phyloP scores from a whole-genome alignment of 257 asterid species.

The Solanum pinnatisectum region DNA sequence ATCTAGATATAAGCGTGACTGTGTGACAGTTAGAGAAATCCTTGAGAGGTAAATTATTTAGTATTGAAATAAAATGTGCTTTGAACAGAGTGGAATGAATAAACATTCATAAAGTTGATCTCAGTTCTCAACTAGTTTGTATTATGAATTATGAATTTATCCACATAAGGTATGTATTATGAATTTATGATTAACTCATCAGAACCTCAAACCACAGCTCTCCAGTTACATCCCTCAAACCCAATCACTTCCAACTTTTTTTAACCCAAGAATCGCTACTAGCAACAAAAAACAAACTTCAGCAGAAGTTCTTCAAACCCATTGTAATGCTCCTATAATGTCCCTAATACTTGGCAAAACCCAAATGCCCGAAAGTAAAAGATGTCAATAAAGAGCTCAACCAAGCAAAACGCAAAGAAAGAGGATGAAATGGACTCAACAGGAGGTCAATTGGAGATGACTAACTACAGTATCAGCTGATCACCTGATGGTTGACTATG shows the following conservation, averaged over 20 bases:
- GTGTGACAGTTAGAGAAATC: background rate
- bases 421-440: background rate
- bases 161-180: background rate
- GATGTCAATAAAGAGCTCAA: background rate
- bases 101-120: background rate
- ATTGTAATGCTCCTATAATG: background rate
- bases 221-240: background rate
- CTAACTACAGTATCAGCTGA: background rate
- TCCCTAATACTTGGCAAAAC: background rate
- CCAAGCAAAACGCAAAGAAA: background rate
- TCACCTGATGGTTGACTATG: constrained; percentile 89
- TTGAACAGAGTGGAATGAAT: background rate
- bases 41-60: background rate
- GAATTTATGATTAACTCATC: background rate
- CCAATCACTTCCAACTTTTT: background rate
- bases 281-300: background rate
- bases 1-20: background rate
- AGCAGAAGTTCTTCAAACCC: background rate
- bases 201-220: background rate
- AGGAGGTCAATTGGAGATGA: background rate
- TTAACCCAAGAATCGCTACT: background rate
- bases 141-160: background rate
- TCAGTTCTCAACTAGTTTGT: background rate
- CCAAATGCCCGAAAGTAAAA: background rate
- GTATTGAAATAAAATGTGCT: background rate